Evolutionary conservation across 345 rosid species (phyloP), one percentile per base, ranked within the genome.

Genomic region (Laguncularia racemosa): DNA sequence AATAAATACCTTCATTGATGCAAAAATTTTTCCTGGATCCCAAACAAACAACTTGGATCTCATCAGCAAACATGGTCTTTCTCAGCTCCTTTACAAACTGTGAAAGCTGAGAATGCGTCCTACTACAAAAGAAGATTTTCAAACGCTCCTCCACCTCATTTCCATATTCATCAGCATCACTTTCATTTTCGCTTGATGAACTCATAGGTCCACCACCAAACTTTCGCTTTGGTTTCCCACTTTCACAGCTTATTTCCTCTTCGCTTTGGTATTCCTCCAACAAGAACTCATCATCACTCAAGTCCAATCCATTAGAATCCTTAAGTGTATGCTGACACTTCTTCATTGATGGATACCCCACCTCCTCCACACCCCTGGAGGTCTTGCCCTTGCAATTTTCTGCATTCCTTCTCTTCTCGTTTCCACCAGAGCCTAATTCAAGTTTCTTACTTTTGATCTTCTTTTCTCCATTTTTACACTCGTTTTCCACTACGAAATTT

Each of bases 61-160:
- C 64, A 15, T 66, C 28, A 33, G 78, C 65, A 74, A 89, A 92
- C 45, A 44, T 55, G 59, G 96, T 92, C 76, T 84, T 92, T 26
- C 78, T 80, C 57, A 92, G 71, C 77, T 92, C 96, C 71, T 78
- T 81, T 49, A 92, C 61, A 51, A 92, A 92, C 68, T 92, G 96
- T 0, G 93, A 83, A 53, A 92, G 95, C 74, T 92, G 96, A 7
- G 98, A 89, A 76, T 89, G 95, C 3, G 96, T 92, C 66, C 96
- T 75, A 66, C 98, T 92, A 64, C 98, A 89, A 57, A 89, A 89
- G 72, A 76, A 92, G 53, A 92, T 73, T 79, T 80, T 84, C 66
- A 75, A 56, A 13, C 58, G 61, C 55, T 49, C 77, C 62, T 72
- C 75, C 49, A 56, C 70, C 61, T 76, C 71, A 10, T 71, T 74